Base-by-base conservation (phyloP, 148 eudicot species). In the Pharnaceum exiguum region DNA sequence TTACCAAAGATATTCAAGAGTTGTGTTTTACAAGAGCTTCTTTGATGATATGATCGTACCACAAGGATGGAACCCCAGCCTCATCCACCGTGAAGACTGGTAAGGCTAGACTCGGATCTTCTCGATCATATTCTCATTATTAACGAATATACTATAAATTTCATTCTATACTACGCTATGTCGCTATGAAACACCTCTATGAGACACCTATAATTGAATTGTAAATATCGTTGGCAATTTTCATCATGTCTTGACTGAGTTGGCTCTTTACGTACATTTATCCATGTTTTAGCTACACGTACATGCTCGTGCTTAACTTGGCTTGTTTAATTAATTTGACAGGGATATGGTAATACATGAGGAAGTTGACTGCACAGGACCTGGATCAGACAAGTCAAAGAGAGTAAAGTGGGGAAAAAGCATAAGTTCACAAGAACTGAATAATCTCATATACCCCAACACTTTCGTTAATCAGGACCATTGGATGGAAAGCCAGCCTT, bases 401-500 rank as follows among this genome's bases (percentile, higher is more conserved):
- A 29, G 65, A 50, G 71, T 50, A 5, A 67, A 67, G 42, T 67
- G 65, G 71, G 71, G 64, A 7, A 67, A 51, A 67, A 58, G 23
- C 15, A 21, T 67, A n/a, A 30, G 7, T 0, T 11, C 40, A 26
- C 5, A 59, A 1, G 59, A 58, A 50, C 46, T 67, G 19, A 40
- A 32, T n/a, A 11, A 42, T 17, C 71, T 67, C 17, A 1, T 67
- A 11, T 57, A 31, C 38, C 13, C 43, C 1, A 43, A 58, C 25
- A 23, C 58, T 29, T 66, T 57, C 55, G 50, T 66, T 27, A 58
- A 66, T 7, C 51, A 67, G 10, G 71, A 58, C n/a, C 24, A 51
- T 59, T 59, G 65, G 71, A 30, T 58, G 58, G 25, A 50, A 10
- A 49, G 50, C 3, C 58, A 28, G n/a, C 71, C 71, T 25, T 5